Percentiles rank a stretch among this genome's conserved stretches.
Evolutionary conservation across 352 stramenopile species (phyloP).

Genomic region (Plasmopara muralis): DNA sequence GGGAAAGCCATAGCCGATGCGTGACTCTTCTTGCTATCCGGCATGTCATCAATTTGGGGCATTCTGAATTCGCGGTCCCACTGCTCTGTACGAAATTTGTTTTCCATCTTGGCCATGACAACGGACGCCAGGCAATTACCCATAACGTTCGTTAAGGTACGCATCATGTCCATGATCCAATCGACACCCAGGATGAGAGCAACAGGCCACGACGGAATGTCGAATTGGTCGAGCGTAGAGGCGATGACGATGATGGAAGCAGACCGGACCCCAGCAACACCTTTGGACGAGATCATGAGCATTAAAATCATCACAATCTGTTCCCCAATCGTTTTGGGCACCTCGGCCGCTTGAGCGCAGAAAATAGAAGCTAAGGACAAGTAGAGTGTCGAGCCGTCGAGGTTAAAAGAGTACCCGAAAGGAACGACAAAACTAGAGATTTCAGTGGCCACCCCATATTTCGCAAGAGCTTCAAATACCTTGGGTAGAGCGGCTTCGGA

Average conservation of each 20-base stretch:
- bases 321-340: constrained; percentile 44
- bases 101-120: constrained; percentile 61
- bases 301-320: constrained; percentile 58
- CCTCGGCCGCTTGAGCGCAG: constrained; percentile 40
- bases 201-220: constrained; percentile 51
- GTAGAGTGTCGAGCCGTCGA: constrained; percentile 50
- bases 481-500: constrained; percentile 51
- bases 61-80: constrained; percentile 25
- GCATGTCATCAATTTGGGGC: constrained; percentile 5
- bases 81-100: constrained; percentile 46
- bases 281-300: constrained; percentile 55
- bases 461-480: constrained; percentile 48
- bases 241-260: constrained; percentile 41
- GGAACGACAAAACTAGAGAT: constrained; percentile 51
- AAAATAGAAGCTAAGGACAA: constrained; percentile 42
- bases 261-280: constrained; percentile 44
- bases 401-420: constrained; percentile 65
- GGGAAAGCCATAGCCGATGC: constrained; percentile 7
- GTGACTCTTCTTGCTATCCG: constrained; percentile 19
- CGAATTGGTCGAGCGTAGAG: constrained; percentile 44
- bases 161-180: constrained; percentile 58
- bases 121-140: constrained; percentile 49
- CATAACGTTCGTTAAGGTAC: constrained; percentile 48
- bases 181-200: constrained; percentile 47
- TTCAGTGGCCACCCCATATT: constrained; percentile 44